Evolutionary conservation across 2,329 filamentous ascomycete genomes (phyloP).

Genomic region (Pyricularia sp.): DNA sequence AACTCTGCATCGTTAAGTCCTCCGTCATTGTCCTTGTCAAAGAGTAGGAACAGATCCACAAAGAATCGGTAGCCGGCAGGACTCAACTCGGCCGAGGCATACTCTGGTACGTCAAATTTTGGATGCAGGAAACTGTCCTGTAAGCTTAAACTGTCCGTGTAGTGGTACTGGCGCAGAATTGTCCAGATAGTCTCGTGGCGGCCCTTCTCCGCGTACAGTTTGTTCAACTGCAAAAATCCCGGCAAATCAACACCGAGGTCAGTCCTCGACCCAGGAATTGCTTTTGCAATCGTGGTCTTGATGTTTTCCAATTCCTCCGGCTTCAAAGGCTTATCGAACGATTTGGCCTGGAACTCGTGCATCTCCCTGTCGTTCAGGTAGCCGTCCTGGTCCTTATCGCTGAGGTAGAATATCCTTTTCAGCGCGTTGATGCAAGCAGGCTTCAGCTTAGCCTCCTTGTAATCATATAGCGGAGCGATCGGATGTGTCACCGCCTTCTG

Average conservation of each 20-base stretch:
- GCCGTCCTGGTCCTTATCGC: conserved; percentile 92
- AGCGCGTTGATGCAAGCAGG: conserved; percentile 78
- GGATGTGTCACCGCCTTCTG: conserved; percentile 97
- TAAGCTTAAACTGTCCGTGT: conserved; percentile 86
- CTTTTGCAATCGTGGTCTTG: conserved; percentile 70
- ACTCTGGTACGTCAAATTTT: conserved; percentile 86
- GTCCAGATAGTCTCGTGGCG: conserved; percentile 98
- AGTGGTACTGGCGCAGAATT: conserved; percentile 86
- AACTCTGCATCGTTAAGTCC: conserved; percentile 80
- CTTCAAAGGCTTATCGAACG: conserved; percentile 78
- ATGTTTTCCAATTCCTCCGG: conserved; percentile 79
- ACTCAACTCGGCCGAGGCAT: conserved; percentile 84
- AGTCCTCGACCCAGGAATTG: conserved; percentile 46
- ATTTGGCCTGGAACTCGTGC: conserved; percentile 77
- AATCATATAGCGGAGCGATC: conserved; percentile 90
- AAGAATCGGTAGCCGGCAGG: conserved; percentile 91
- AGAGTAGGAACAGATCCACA: conserved; percentile 86
- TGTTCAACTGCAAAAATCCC: conserved; percentile 84
- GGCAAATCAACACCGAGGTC: conserved; percentile 64
- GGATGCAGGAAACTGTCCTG: conserved; percentile 86
- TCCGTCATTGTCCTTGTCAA: conserved; percentile 95
- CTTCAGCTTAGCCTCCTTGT: conserved; percentile 81
- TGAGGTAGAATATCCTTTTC: conserved; percentile 85
- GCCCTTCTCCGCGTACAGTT: conserved; percentile 92
- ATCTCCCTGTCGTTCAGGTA: conserved; percentile 82